Conservation (phyloP, 2,329 filamentous ascomycete genomes). For the Neonectria ditissima region DNA sequence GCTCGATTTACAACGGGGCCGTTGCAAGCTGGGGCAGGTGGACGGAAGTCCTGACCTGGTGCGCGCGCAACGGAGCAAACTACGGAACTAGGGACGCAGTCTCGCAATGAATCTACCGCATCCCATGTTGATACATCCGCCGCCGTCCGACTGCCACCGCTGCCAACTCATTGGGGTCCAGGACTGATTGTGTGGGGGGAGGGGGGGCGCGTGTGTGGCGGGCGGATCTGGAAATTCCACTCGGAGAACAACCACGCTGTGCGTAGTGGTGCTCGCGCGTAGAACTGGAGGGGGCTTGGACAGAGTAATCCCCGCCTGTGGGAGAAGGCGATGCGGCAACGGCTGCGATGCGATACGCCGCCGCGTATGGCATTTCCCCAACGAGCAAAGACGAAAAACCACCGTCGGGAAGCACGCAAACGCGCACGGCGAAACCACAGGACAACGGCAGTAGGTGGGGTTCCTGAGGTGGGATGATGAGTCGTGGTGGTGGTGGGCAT, state of each 20-base stretch:
- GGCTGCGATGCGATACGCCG: neutral
- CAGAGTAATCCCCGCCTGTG: neutral
- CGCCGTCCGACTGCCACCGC: conserved; percentile 4
- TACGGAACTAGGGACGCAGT: neutral
- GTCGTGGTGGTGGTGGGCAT: neutral
- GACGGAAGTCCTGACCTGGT: neutral
- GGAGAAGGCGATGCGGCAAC: neutral
- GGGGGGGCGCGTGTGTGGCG: too few relatives aligned
- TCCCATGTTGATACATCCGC: neutral
- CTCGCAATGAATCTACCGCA: neutral
- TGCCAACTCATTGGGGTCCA: conserved; percentile 3
- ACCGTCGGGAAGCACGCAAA: neutral
- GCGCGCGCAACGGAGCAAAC: neutral
- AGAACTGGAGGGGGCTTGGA: neutral
- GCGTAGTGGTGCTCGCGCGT: neutral
- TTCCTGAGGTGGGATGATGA: neutral
- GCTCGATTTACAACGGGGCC: neutral
- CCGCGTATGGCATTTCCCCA: neutral
- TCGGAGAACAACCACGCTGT: neutral
- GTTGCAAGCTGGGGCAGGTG: neutral
- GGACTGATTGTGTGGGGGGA: neutral
- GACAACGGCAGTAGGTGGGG: neutral
- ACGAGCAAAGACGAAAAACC: neutral
- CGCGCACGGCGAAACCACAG: neutral
- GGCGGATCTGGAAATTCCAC: conserved; percentile 1